Conservation (phyloP, 257 asterid species). For the Buddleja alternifolia region DNA sequence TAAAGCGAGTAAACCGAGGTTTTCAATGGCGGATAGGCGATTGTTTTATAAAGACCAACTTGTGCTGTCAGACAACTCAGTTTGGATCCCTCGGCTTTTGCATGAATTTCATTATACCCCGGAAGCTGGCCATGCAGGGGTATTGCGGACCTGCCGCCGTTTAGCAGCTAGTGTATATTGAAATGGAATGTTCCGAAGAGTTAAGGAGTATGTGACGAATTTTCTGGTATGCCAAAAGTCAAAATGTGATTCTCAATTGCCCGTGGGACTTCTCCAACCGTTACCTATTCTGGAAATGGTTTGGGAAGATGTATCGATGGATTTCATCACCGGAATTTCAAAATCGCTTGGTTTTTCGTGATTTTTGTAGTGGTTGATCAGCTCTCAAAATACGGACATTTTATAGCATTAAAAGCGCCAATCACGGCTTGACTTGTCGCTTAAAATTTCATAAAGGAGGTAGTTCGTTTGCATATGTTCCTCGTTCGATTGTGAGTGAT, state of each 20-base stretch:
- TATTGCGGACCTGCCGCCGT: background rate
- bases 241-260: background rate
- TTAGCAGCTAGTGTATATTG: background rate
- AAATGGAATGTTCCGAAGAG: no score
- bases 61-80: background rate
- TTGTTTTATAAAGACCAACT: background rate
- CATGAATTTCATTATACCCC: no score
- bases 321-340: background rate
- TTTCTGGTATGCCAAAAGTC: background rate
- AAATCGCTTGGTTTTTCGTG: background rate
- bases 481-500: background rate
- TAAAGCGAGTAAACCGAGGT: no score
- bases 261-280: no score
- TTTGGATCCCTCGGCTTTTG: background rate
- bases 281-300: no score
- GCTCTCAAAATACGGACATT: background rate
- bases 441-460: no score
- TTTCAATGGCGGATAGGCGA: background rate
- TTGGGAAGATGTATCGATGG: no score
- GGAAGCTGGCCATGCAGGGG: background rate
- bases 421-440: background rate
- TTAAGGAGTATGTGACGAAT: background rate
- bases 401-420: background rate
- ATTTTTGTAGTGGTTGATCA: background rate
- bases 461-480: background rate